These are phyloP conservation scores for Colletotrichum sublineola DNA, from an alignment of 2,329 filamentous ascomycete species.

Conservation along the genomic window DNA sequence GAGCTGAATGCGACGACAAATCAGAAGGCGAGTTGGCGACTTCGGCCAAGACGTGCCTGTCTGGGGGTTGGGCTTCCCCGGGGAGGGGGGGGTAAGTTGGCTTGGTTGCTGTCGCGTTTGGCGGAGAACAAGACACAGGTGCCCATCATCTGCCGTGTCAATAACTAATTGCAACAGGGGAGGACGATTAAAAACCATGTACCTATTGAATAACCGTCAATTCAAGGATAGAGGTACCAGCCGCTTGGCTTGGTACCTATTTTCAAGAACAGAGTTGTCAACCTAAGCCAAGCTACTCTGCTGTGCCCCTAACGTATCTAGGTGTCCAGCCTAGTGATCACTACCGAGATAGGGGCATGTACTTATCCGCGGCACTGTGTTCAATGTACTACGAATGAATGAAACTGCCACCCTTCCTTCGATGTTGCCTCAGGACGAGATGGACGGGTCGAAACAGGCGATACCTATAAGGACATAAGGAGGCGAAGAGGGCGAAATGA, in stretches of 20 bases:
- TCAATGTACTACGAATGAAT: neutral
- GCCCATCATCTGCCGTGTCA: neutral
- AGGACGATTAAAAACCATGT: too few species aligned
- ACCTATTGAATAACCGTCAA: neutral
- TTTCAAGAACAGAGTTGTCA: neutral
- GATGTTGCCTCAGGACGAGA: neutral
- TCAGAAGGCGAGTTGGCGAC: conserved; percentile 4
- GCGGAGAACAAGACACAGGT: neutral
- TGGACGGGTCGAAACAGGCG: neutral
- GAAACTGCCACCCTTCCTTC: neutral
- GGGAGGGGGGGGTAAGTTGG: neutral
- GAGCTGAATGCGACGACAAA: neutral
- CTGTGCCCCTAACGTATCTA: neutral
- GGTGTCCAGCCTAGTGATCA: neutral
- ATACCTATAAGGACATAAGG: neutral
- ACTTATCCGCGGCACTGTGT: neutral
- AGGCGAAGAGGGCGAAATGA: neutral
- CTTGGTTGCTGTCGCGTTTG: neutral
- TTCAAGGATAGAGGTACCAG: neutral
- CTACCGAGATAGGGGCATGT: neutral
- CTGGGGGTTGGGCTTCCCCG: neutral
- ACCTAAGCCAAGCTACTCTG: too few species aligned
- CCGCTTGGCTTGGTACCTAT: neutral
- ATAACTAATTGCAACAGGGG: too few species aligned
- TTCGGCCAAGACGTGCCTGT: neutral